Base-by-base conservation (phyloP, 345 rosid genomes). In the Rhodomyrtus tomentosa region DNA sequence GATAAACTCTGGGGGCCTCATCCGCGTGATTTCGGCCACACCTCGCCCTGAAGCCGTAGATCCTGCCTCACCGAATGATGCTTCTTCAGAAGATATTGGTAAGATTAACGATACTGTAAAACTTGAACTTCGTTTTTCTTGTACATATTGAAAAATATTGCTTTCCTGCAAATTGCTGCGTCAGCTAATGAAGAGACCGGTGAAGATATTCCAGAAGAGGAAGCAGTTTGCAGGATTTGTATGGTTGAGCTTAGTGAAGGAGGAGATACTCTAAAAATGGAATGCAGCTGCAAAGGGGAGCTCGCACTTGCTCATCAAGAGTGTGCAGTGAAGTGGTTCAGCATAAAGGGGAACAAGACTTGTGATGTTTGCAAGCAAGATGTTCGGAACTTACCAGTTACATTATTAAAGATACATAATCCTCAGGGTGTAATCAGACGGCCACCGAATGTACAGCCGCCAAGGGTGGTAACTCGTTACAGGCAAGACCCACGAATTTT, bases 231-330 rank as follows among this genome's bases (percentile, higher is more conserved):
- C 85, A 90, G 95, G 83, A 92, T 92, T 74, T 92, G 95, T 88
- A 36, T 89, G 87, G 89, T 91, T 49, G 93, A 92, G 87, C 91
- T 92, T 25, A 58, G 88, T 45, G 93, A 90, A 90, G 92, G 95
- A 81, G 92, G 92, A 24, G 92, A 91, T 72, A 89, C 90, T 50
- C 86, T 92, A 10, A 92, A 91, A 89, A 86, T 92, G 95, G 95
- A 91, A 72, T 92, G 95, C 85, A 91, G 93, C 89, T 92, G 95
- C 88, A 92, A 89, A 83, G 95, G 93, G 81, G 95, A 89, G 83
- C 93, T 91, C 73, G 95, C 95, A 7, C 92, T 92, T n/a, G 92
- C 95, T n/a, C 95, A 92, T 56, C 84, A 91, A 86, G 92, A 90
- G 50, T 92, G 95, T 85, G 92, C 91, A 20, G 86, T 92, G 81